Percentiles rank a stretch among this genome's conserved stretches.
Evolutionary conservation across 2,329 filamentous ascomycete species (phyloP).

Genomic region (Arthrobotrys pseudoclavata): DNA sequence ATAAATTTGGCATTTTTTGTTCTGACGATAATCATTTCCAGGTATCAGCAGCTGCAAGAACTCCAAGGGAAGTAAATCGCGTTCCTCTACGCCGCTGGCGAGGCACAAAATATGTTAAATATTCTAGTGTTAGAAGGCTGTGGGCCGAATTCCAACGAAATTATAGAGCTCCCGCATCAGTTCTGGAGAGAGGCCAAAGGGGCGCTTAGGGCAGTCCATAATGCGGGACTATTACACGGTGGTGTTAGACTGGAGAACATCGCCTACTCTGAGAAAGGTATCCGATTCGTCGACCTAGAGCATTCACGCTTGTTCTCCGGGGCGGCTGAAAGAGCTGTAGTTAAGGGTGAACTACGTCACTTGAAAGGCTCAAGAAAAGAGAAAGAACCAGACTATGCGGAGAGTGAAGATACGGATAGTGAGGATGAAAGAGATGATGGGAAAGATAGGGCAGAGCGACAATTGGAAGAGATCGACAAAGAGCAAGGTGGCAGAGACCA

Average conservation of each 20-base stretch:
- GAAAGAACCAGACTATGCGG: too few species aligned
- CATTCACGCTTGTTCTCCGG: too few species aligned
- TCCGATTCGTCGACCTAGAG: too few species aligned
- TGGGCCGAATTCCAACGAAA: not conserved
- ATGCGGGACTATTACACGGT: not conserved
- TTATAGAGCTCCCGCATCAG: not conserved
- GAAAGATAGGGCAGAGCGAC: too few species aligned
- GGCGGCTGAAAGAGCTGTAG: too few species aligned
- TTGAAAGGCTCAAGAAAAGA: too few species aligned
- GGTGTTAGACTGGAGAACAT: conserved; percentile 32
- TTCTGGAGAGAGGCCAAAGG: conserved; percentile 1
- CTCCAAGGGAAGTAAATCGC: conserved; percentile 22
- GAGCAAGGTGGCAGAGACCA: too few species aligned
- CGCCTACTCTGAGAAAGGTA: too few species aligned
- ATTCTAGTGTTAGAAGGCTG: conserved; percentile 31
- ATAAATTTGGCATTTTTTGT: not conserved
- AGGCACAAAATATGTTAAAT: conserved; percentile 3
- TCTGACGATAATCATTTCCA: not conserved
- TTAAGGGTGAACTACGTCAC: too few species aligned
- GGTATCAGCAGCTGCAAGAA: conserved; percentile 2
- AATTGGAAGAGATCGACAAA: too few species aligned
- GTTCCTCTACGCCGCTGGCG: conserved; percentile 11
- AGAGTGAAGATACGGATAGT: too few species aligned
- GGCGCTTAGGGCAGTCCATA: not conserved
- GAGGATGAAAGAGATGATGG: too few species aligned